Conservation (phyloP, 176 grass and related monocot genomes). For the Musa troglodytarum region DNA sequence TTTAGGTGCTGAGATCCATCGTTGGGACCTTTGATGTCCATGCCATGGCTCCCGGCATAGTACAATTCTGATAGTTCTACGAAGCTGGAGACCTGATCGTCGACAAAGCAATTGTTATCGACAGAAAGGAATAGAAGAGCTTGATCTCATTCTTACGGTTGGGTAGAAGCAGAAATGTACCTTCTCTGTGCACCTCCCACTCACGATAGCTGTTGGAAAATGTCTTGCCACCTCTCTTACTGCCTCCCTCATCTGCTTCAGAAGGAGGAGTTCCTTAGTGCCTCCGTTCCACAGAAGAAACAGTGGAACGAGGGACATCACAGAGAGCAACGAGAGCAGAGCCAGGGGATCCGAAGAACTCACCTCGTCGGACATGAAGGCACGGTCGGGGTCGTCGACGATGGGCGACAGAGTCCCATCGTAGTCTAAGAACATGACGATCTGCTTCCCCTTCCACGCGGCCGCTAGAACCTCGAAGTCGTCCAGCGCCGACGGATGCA, state of each 20-base stretch:
- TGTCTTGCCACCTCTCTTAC: constrained; percentile 49
- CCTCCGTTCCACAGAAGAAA: neutral
- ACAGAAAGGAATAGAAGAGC: neutral
- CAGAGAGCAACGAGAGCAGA: neutral
- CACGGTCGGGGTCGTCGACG: constrained; percentile 22
- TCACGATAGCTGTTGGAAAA: constrained; percentile 79
- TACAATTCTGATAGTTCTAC: constrained; percentile 54
- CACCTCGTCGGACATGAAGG: constrained; percentile 22
- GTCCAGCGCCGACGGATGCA: constrained; percentile 18
- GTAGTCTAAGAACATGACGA: constrained; percentile 26
- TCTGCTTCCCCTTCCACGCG: constrained; percentile 11
- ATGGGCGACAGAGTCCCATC: constrained; percentile 25
- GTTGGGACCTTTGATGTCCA: constrained; percentile 75
- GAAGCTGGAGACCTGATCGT: constrained; percentile 47
- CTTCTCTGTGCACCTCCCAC: constrained; percentile 69
- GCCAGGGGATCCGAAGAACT: neutral
- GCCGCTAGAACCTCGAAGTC: constrained; percentile 4
- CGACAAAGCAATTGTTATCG: neutral
- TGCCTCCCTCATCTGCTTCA: constrained; percentile 51
- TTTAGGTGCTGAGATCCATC: constrained; percentile 20
- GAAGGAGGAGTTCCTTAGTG: neutral
- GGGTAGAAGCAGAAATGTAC: constrained; percentile 20
- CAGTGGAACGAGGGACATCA: neutral
- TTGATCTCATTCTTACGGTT: neutral
- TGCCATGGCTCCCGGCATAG: constrained; percentile 85